Evolutionary conservation across 768 basidiomycete genomes (phyloP), one percentile per base, ranked within the genome.

Genomic region (Russula sp.): DNA sequence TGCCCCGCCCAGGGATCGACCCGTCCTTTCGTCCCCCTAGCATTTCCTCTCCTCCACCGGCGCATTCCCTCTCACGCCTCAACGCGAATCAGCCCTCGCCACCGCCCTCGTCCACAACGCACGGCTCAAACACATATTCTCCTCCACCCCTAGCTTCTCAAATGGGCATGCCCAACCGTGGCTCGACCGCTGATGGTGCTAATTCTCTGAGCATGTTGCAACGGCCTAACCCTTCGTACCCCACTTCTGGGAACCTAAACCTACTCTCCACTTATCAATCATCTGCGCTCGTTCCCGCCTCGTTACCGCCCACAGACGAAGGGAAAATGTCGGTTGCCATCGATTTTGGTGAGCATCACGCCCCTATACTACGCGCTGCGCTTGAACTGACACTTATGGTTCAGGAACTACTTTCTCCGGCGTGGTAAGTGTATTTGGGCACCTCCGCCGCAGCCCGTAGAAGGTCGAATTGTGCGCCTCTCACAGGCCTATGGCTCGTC

Each of bases 391-490:
- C 55, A 34, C 45, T 61, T 61, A 13, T 53, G 55, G 42, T 55
- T 40, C 68, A 91, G 90, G 90, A 74, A 92, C 91, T 2, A 93
- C 89, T 4, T 92, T 91, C 75, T 91, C 90, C 31, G 91, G 91
- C 63, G 87, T 93, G 63, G 90, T 91, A 72, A 75, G 89, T 82
- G n/a, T 53, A 50, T 51, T 39, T 39, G 59, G n/a, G 35, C 18
- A 34, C 55, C 47, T 47, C 59, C 51, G 58, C 34, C 20, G 22
- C 20, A 22, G 27, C 50, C 18, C 20, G 6, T 34, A 35, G 42
- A 59, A 59, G 8, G 16, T 31, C 39, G 48, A 53, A 22, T 22
- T 53, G 11, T 11, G 10, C 13, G 14, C 16, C 18, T 16, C 55
- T 27, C 67, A 34, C 68, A 91, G 89, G 89, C 92, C 0, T 95